These are phyloP conservation scores for Epichloe typhina DNA, from an alignment of 2,329 filamentous ascomycete genomes.

Conservation along the genomic window DNA sequence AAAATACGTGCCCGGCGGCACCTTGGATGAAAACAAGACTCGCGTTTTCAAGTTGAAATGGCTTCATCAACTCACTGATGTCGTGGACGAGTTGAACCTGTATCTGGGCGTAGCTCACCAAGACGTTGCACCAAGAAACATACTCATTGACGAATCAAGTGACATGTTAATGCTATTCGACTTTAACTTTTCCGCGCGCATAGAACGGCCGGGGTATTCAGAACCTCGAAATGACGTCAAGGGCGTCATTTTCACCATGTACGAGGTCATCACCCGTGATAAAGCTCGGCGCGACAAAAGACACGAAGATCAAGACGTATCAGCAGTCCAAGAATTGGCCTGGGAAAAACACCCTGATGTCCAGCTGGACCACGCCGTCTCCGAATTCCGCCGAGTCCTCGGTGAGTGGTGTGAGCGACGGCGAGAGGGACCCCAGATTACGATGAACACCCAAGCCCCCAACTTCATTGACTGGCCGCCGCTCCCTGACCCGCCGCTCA, in stretches of 20 bases:
- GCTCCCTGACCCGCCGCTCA: no score
- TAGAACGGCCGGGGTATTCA: slow-evolving; percentile 7
- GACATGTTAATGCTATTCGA: slow-evolving; percentile 23
- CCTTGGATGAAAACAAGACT: background rate
- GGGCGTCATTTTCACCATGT: slow-evolving; percentile 21
- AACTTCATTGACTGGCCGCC: background rate
- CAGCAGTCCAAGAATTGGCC: slow-evolving; percentile 7
- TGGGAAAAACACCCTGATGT: slow-evolving; percentile 22
- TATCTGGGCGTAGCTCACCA: slow-evolving; percentile 23
- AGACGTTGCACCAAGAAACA: slow-evolving; percentile 24
- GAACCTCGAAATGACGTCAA: slow-evolving; percentile 18
- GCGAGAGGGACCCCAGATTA: background rate
- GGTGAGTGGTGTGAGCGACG: slow-evolving; percentile 14
- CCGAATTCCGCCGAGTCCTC: slow-evolving; percentile 15
- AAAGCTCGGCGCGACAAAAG: slow-evolving; percentile 9
- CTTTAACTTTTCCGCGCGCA: slow-evolving; percentile 17
- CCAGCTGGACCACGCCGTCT: slow-evolving; percentile 17
- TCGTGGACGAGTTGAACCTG: slow-evolving; percentile 26
- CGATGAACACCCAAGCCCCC: background rate
- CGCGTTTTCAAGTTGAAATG: background rate
- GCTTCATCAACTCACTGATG: slow-evolving; percentile 1
- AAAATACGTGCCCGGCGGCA: background rate
- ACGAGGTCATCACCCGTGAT: slow-evolving; percentile 23
- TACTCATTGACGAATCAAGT: slow-evolving; percentile 20
- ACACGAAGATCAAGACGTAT: slow-evolving; percentile 14